Evolutionary conservation across 495 filamentous ascomycete species (phyloP), one percentile per base, ranked within the genome.

Genomic region (Penicillium maclennaniae): DNA sequence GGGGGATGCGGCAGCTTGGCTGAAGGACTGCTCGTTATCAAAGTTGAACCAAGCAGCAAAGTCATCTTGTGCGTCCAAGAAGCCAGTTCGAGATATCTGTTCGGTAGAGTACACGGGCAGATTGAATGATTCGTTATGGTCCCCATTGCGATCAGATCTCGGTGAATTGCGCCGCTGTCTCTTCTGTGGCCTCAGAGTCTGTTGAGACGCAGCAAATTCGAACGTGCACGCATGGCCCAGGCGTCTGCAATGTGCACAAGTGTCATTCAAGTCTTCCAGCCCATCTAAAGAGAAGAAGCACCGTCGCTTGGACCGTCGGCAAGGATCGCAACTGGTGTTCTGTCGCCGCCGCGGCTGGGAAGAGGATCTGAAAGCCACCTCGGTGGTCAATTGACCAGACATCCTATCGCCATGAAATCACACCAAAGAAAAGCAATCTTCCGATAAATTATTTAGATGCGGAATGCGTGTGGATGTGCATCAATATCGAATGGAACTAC

Each of bases 291-390:
- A 23, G 16, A 65, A 56, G 17, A 59, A 41, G 41, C 65, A 68
- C 10, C 62, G 62, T 36, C 65, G 56, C 25, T 68, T 68, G 9
- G 58, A 63, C 27, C 59, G 62, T 2, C 65, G 51, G 42, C 62
- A 68, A 10, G 51, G 50, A 42, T 68, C 65, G 46, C 65, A 68
- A 47, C 62, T 68, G 1, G 56, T 53, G 39, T 65, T 59, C 37
- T 65, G 65, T 27, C 65, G 65, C 27, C 62, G 62, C 34, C 42
- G 50, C 28, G 53, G 28, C 38, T 21, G 40, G 6, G 50, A 1
- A 3, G 54, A 40, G 17, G 16, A 23, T 43, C 41, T 28, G 34
- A 44, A 49, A 45, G n/a, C 27, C 41, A 39, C 40, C 38, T 44
- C 20, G 14, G 23, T 9, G 10, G 42, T 26, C 12, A 14, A 10